These are phyloP conservation scores for Noccaea bulbosa DNA, from an alignment of 345 rosid species.

Conservation along the genomic window DNA sequence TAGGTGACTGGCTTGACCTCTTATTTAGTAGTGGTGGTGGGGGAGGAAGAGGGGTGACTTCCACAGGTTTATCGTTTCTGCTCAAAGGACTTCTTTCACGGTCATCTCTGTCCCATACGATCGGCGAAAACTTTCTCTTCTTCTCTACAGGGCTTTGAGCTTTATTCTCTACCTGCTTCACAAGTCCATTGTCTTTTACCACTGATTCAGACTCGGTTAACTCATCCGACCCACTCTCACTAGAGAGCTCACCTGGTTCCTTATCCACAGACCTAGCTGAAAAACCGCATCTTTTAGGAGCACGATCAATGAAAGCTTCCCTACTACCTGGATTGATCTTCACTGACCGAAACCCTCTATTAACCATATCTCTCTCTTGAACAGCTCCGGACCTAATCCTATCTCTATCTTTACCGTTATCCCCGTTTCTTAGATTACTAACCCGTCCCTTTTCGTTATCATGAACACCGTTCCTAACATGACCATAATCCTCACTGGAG, in stretches of 20 bases:
- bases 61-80: slow-evolving; percentile 47
- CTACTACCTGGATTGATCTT: slow-evolving; percentile 70
- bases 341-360: slow-evolving; percentile 56
- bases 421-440: slow-evolving; percentile 52
- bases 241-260: slow-evolving; percentile 99
- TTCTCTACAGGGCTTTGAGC: slow-evolving; percentile 53
- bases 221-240: slow-evolving; percentile 97
- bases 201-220: slow-evolving; percentile 55
- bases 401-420: slow-evolving; percentile 52
- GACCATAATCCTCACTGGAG: slow-evolving; percentile 54
- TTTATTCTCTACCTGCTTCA: slow-evolving; percentile 57
- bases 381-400: slow-evolving; percentile 58
- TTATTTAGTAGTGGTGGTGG: slow-evolving; percentile 64
- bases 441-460: slow-evolving; percentile 48
- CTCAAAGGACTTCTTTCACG: slow-evolving; percentile 48
- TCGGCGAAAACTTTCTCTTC: slow-evolving; percentile 96
- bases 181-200: slow-evolving; percentile 50
- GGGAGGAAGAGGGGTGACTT: slow-evolving; percentile 54
- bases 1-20: slow-evolving; percentile 53
- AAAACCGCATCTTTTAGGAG: slow-evolving; percentile 49
- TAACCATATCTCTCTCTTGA: slow-evolving; percentile 65
- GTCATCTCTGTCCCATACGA: slow-evolving; percentile 95
- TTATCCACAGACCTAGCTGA: slow-evolving; percentile 60
- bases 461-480: slow-evolving; percentile 48
- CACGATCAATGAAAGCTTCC: slow-evolving; percentile 45